These are phyloP conservation scores for Lasiodiplodia gonubiensis DNA, from an alignment of 2,329 filamentous ascomycete species.

Conservation along the genomic window DNA sequence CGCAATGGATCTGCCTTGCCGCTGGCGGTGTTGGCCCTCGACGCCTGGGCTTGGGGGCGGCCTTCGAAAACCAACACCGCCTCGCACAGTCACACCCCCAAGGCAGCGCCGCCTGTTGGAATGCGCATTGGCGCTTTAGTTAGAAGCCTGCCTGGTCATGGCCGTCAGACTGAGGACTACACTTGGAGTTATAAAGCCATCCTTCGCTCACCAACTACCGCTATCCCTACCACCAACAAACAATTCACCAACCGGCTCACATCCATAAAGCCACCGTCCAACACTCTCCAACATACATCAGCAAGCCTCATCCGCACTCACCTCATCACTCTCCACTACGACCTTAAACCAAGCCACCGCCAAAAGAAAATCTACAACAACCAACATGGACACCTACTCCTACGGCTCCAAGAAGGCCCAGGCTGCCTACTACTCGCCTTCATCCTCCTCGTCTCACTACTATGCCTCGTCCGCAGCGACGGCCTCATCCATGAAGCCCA, in stretches of 20 bases:
- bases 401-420: conserved; percentile 7
- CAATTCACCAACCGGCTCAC: conserved; percentile 16
- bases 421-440: conserved; percentile 16
- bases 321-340: conserved; percentile 24
- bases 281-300: conserved; percentile 12
- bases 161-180: neutral
- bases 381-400: conserved; percentile 21
- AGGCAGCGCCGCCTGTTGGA: conserved; percentile 14
- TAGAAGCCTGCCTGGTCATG: conserved; percentile 10
- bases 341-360: conserved; percentile 15
- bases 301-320: conserved; percentile 21
- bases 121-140: conserved; percentile 5
- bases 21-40: conserved; percentile 2
- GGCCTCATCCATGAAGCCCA: conserved; percentile 22
- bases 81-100: conserved; percentile 21
- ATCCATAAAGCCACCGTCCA: conserved; percentile 3
- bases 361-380: conserved; percentile 1
- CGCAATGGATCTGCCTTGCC: conserved; percentile 14
- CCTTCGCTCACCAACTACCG: neutral
- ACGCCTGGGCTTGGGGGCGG: conserved; percentile 12
- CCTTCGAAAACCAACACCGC: conserved; percentile 20
- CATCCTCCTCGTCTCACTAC: conserved; percentile 17
- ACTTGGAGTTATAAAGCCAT: conserved; percentile 4
- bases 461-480: conserved; percentile 24
- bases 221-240: conserved; percentile 16